Percentiles rank a stretch among this genome's conserved stretches.
Conservation (phyloP, 1,284 basidiomycete species). For the Leccinum huronense region DNA sequence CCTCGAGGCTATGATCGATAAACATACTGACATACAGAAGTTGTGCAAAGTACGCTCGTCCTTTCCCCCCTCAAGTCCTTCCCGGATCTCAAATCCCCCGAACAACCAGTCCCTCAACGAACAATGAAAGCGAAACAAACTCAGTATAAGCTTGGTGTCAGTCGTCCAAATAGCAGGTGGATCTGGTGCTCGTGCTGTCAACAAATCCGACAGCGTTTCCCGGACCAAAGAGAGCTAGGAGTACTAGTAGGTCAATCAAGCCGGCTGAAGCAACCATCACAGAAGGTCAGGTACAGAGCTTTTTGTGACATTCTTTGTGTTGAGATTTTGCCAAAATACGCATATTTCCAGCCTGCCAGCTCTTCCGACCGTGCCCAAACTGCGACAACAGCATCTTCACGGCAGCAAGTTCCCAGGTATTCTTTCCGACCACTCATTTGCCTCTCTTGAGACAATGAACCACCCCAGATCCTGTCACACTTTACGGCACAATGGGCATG, state of each 20-base stretch:
- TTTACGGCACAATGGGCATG: constrained; percentile 22
- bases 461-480: constrained; percentile 1
- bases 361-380: constrained; percentile 18
- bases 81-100: constrained; percentile 25
- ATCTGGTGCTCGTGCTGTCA: constrained; percentile 58
- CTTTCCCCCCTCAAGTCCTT: constrained; percentile 14
- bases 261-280: constrained; percentile 55
- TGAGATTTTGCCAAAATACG: constrained; percentile 19
- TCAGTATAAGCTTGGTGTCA: constrained; percentile 69
- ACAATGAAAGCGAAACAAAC: constrained; percentile 68
- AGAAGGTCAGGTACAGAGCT: constrained; percentile 45
- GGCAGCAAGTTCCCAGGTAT: constrained; percentile 18
- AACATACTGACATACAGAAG: constrained; percentile 71
- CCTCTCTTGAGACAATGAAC: constrained; percentile 14
- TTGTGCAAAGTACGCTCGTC: constrained; percentile 63
- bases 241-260: constrained; percentile 49
- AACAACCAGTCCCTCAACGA: constrained; percentile 37
- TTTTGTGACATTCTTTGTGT: constrained; percentile 3
- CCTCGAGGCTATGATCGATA: constrained; percentile 64
- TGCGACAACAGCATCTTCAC: constrained; percentile 12
- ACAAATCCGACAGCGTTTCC: constrained; percentile 52
- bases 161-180: constrained; percentile 65
- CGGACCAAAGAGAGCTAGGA: constrained; percentile 49
- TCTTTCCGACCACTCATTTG: constrained; percentile 22
- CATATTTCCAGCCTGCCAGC: constrained; percentile 29